A percentile compares a stretch with the other conserved stretches of the same genome.
Conservation (phyloP, 352 stramenopile species). For the Globisporangium nunn region DNA sequence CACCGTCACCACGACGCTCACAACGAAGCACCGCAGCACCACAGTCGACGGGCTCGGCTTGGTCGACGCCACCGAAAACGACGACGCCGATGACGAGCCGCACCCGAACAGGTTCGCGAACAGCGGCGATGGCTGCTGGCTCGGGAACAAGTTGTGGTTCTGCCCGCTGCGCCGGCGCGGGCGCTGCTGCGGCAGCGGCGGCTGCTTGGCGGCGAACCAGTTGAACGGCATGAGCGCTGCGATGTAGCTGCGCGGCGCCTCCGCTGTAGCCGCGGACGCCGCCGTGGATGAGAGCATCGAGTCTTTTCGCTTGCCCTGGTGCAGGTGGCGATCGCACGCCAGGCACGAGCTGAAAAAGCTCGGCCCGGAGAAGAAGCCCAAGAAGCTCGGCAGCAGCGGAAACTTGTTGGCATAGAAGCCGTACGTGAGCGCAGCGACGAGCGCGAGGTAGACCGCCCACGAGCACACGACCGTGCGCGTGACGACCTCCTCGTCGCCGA, state of each 20-base stretch:
- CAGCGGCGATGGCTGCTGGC: conserved; percentile 1
- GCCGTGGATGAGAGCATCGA: conserved; percentile 30
- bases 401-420: conserved; percentile 46
- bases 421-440: conserved; percentile 41
- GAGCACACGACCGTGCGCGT: conserved; percentile 43
- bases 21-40: conserved; percentile 21
- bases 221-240: conserved; percentile 38
- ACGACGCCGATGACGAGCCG: conserved; percentile 4
- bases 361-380: conserved; percentile 39
- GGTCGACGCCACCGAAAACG: conserved; percentile 16
- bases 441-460: conserved; percentile 40
- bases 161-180: conserved; percentile 11
- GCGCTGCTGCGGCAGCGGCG: not conserved
- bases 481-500: conserved; percentile 55
- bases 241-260: conserved; percentile 14
- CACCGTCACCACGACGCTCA: conserved; percentile 16
- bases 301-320: conserved; percentile 34
- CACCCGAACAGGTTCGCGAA: conserved; percentile 11
- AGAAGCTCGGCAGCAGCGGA: conserved; percentile 43
- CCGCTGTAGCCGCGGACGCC: not conserved
- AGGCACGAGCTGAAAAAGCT: conserved; percentile 14
- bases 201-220: conserved; percentile 19
- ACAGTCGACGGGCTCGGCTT: conserved; percentile 12
- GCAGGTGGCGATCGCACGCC: conserved; percentile 25
- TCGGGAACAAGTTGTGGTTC: conserved; percentile 11